A percentile compares a stretch with the other conserved stretches of the same genome.
phyloP scores from a whole-genome alignment of 2,329 filamentous ascomycete genomes.

The Pezicula carpinea region DNA sequence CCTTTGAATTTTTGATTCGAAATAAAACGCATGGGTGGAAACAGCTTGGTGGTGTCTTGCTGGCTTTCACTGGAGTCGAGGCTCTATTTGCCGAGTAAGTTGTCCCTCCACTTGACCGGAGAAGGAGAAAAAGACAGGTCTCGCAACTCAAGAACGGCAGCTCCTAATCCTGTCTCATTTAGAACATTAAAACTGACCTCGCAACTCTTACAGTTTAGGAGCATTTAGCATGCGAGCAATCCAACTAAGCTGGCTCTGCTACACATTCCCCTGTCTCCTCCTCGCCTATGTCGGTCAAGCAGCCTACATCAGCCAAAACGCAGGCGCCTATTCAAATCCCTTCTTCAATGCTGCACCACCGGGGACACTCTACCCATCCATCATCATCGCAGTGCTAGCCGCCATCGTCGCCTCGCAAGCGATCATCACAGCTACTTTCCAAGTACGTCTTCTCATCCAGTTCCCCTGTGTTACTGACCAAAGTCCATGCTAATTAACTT shows the following conservation, averaged over 20 bases:
- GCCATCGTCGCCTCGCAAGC: slow-evolving; percentile 77
- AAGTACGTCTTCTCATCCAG: slow-evolving; percentile 30
- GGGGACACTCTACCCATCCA: slow-evolving; percentile 61
- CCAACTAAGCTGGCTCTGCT: slow-evolving; percentile 67
- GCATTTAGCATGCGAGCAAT: slow-evolving; percentile 67
- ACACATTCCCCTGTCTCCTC: slow-evolving; percentile 60
- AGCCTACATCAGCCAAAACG: slow-evolving; percentile 58
- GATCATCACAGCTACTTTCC: slow-evolving; percentile 73
- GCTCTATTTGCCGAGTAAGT: slow-evolving; percentile 64
- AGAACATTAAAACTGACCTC: too few relatives aligned
- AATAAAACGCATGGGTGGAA: slow-evolving; percentile 57
- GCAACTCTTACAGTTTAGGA: slow-evolving; percentile 40
- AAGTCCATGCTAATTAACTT: not conserved
- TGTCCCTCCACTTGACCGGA: too few relatives aligned
- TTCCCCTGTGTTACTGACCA: not conserved
- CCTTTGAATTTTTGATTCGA: slow-evolving; percentile 53
- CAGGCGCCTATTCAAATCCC: slow-evolving; percentile 62
- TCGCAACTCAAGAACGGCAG: too few relatives aligned
- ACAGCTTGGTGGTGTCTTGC: slow-evolving; percentile 62
- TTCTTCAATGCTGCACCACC: slow-evolving; percentile 68
- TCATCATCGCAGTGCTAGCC: slow-evolving; percentile 65
- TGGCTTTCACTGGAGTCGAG: slow-evolving; percentile 72
- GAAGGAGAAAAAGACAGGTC: too few relatives aligned
- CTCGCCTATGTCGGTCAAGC: slow-evolving; percentile 55
- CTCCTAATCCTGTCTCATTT: too few relatives aligned